phyloP scores from a whole-genome alignment of 2,329 filamentous ascomycete species.

The Scopulariopsis brevicaulis region DNA sequence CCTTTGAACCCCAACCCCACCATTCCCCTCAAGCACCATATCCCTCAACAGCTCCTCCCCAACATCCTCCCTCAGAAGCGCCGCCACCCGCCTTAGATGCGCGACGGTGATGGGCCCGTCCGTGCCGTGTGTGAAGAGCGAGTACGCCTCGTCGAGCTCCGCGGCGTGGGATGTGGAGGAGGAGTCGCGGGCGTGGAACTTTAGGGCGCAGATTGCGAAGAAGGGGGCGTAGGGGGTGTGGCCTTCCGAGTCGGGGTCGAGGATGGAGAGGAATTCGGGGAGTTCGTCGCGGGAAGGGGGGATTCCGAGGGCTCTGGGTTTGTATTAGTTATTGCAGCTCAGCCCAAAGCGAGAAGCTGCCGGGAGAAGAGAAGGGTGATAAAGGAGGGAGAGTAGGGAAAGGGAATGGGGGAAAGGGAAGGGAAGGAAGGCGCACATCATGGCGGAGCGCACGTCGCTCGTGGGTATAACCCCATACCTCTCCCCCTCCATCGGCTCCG shows the following conservation, averaged over 20 bases:
- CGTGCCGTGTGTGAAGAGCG: conserved; percentile 57
- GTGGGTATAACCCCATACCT: conserved; percentile 60
- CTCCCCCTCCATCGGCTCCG: conserved; percentile 57
- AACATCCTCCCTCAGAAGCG: conserved; percentile 72
- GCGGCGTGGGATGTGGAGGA: conserved; percentile 40
- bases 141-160: conserved; percentile 75
- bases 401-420: conserved; percentile 5
- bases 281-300: conserved; percentile 57
- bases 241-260: conserved; percentile 75
- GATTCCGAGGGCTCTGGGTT: conserved; percentile 65
- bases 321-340: neutral
- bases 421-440: conserved; percentile 45
- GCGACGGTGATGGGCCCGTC: conserved; percentile 59
- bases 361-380: too few species aligned
- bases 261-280: conserved; percentile 61
- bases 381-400: neutral
- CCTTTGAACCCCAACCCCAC: conserved; percentile 56
- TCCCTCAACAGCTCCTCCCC: conserved; percentile 75
- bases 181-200: conserved; percentile 54
- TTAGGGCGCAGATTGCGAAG: conserved; percentile 77
- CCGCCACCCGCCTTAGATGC: conserved; percentile 69
- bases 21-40: conserved; percentile 93
- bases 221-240: conserved; percentile 72
- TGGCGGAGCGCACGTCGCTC: conserved; percentile 56
- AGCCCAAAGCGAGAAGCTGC: too few species aligned